Evolutionary conservation across 1,139 yeast genomes (phyloP), one percentile per base, ranked within the genome.

Genomic region (Hemisphaericaspora lyxosophila): DNA sequence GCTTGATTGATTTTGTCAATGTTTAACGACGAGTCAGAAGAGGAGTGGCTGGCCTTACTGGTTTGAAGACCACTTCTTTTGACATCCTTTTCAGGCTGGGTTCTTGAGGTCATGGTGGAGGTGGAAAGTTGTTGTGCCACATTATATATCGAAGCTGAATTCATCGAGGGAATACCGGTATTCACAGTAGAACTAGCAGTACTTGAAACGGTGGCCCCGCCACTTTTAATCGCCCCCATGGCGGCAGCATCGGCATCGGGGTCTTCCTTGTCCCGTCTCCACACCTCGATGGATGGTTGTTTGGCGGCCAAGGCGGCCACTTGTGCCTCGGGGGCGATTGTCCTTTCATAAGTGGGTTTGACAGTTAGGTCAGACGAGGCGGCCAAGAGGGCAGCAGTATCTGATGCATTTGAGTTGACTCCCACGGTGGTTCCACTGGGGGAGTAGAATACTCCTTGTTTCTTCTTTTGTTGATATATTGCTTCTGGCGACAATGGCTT

Each of bases 401-500:
- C 89, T 9, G 87, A 78, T 23, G 89, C 89, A 36, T 70, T 68
- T 42, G 78, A 69, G 50, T 74, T 75, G 40, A 86, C 92, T 11
- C 97, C 96, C 3, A 85, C 74, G 12, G 75, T 63, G 4, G 81
- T 78, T 36, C 69, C 71, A 9, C 86, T 81, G 2, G 96, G 96
- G 39, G 80, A 71, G 47, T 76, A 74, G 62, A 73, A 87, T 36
- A 82, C 71, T 28, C 96, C 96, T 53, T 82, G 84, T 53, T 78
- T 85, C 55, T 83, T 64, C 53, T 83, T 83, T 46, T 88, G 90
- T 50, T 81, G 83, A 64, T 86, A 87, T 39, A 82, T 61, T 3
- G 95, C 95, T 56, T 82, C 86, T 47, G 76, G 78, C 31, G 87
- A 80, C 44, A 84, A 68, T 12, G 87, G 88, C 52, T 78, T 78